Conservation (phyloP, 345 rosid species). For the Excoecaria cochinchinensis region DNA sequence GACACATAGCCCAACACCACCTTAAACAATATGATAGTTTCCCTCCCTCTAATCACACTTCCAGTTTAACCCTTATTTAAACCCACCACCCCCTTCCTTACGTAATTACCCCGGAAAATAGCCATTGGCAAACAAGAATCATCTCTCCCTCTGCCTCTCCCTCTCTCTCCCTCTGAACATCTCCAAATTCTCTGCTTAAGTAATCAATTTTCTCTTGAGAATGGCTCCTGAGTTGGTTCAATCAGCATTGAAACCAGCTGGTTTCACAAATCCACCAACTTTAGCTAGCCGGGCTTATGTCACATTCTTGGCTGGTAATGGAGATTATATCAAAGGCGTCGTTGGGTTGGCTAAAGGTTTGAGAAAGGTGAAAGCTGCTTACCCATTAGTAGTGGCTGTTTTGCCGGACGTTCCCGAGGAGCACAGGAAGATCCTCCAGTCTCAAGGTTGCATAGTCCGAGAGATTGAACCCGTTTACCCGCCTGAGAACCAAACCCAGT, state of each 20-base stretch:
- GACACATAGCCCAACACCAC: background rate
- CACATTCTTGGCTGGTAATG: constrained; percentile 34
- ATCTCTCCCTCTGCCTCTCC: too few relatives aligned
- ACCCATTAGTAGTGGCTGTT: constrained; percentile 24
- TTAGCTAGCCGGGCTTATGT: constrained; percentile 48
- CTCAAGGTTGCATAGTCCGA: constrained; percentile 26
- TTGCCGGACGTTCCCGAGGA: constrained; percentile 27
- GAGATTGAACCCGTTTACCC: constrained; percentile 29
- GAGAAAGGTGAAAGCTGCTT: constrained; percentile 23
- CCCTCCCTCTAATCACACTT: background rate
- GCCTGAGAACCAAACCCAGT: constrained; percentile 23
- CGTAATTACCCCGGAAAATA: too few relatives aligned
- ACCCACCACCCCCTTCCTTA: background rate
- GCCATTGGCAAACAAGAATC: too few relatives aligned
- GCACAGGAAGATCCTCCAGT: constrained; percentile 23
- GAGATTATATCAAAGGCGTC: constrained; percentile 29
- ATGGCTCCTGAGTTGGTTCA: constrained; percentile 66
- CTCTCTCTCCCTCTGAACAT: background rate
- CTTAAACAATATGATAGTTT: background rate
- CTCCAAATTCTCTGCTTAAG: too few relatives aligned
- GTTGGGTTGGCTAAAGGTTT: constrained; percentile 34
- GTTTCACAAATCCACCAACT: constrained; percentile 14
- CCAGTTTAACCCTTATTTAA: constrained; percentile 26
- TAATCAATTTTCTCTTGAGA: background rate
- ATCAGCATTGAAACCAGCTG: constrained; percentile 30